These are phyloP conservation scores for Macadamia tetraphylla DNA, from an alignment of 164 flowering plant species.

Conservation along the genomic window DNA sequence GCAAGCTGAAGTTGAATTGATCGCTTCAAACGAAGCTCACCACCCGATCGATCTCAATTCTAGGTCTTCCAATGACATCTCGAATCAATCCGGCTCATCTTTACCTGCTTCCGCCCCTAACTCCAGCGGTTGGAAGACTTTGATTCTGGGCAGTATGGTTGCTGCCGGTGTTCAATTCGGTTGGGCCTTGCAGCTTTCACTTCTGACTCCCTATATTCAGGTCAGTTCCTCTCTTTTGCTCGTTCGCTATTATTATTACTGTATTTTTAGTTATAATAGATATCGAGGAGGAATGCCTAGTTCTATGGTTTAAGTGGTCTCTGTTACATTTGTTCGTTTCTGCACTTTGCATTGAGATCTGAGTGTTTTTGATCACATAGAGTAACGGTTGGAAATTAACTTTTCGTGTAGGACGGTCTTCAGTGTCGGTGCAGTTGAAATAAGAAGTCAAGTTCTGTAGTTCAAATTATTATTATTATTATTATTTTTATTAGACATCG, in stretches of 20 bases:
- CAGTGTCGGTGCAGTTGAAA: too few relatives aligned
- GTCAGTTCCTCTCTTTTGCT: conserved; percentile 21
- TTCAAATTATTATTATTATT: too few relatives aligned
- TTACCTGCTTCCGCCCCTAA: conserved; percentile 12
- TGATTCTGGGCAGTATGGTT: conserved; percentile 78
- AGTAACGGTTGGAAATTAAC: too few relatives aligned
- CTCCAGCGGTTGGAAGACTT: conserved; percentile 29
- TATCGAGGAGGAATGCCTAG: not conserved
- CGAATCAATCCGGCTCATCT: conserved; percentile 14
- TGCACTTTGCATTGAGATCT: too few relatives aligned
- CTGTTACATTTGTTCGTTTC: too few relatives aligned
- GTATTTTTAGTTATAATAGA: not conserved
- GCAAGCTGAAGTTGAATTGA: conserved; percentile 58
- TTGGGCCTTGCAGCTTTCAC: conserved; percentile 95
- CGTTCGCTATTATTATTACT: not conserved
- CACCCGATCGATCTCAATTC: conserved; percentile 28
- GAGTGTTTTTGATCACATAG: too few relatives aligned
- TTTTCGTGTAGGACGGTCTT: too few relatives aligned
- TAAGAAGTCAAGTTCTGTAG: too few relatives aligned
- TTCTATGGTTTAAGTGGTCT: too few relatives aligned
- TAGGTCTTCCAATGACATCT: conserved; percentile 18
- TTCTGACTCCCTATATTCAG: conserved; percentile 91
- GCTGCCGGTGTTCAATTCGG: conserved; percentile 98
- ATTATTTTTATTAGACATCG: too few relatives aligned
- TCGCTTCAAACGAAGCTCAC: conserved; percentile 27